Evolutionary conservation across 2,329 filamentous ascomycete species (phyloP).

Genomic region (Gyromitra esculenta): DNA sequence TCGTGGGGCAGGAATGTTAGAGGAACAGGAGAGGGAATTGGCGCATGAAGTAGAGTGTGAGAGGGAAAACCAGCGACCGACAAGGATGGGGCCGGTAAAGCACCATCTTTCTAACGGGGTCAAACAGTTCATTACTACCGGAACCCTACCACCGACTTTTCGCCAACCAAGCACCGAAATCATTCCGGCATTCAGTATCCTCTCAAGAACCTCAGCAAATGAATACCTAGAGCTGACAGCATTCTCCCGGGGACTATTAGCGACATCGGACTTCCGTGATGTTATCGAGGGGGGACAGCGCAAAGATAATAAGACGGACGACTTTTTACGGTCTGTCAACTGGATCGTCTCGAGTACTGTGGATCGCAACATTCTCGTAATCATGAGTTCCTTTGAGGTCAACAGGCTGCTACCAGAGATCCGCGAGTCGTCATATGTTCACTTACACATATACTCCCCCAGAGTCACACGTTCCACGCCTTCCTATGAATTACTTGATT

Average conservation of each 20-base stretch:
- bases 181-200: constrained; percentile 63
- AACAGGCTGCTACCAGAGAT: constrained; percentile 65
- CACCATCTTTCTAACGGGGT: constrained; percentile 60
- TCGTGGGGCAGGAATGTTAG: constrained; percentile 59
- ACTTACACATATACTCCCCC: constrained; percentile 67
- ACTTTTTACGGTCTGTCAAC: constrained; percentile 64
- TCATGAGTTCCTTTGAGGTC: constrained; percentile 72
- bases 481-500: constrained; percentile 63
- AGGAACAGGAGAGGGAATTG: constrained; percentile 76
- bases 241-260: constrained; percentile 63
- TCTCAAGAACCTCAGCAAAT: constrained; percentile 62
- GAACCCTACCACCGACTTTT: constrained; percentile 34
- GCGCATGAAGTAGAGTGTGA: constrained; percentile 72
- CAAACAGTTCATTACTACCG: constrained; percentile 51
- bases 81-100: constrained; percentile 1
- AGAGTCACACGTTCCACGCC: constrained; percentile 61
- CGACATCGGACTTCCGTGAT: constrained; percentile 65
- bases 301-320: constrained; percentile 63
- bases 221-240: constrained; percentile 54
- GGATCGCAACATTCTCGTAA: constrained; percentile 47
- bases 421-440: constrained; percentile 58
- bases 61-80: constrained; percentile 63
- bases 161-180: constrained; percentile 58
- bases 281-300: constrained; percentile 61
- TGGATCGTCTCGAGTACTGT: constrained; percentile 53